Base-by-base conservation (phyloP, 805 yeast genomes). In the Wickerhamiella brachini region DNA sequence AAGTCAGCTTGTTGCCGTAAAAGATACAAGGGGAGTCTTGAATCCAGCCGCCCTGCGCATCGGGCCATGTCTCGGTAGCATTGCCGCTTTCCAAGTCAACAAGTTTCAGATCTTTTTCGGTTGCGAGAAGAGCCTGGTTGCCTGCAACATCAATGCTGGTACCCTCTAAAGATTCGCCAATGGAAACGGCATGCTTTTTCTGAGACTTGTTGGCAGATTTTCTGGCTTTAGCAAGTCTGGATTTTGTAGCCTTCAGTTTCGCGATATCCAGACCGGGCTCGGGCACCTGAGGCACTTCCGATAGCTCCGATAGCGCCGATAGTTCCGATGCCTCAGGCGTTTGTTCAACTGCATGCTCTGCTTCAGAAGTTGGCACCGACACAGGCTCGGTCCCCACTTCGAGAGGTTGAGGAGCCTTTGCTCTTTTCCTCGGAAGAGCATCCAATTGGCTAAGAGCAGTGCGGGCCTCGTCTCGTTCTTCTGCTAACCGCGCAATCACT, bases 401-500 rank as follows among this genome's bases (percentile, higher is more conserved):
- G n/a, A 4, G 13, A 5, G 38, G 13, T 31, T 31, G 20, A 5
- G 41, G 20, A 6, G 22, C 13, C 47, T 24, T 26, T 15, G 54
- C 12, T 26, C 22, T 21, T 42, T 44, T 23, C 18, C 34, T 38
- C 3, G 50, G 53, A n/a, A 47, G 21, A 7, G 49, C 45, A 26
- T 58, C 50, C 22, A 85, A 65, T 50, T 76, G 72, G 48, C 78
- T 76, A 50, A 88, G 68, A 1, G 88, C 87, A n/a, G 62, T 62
- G 54, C 74, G 73, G 1, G 89, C 83, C 45, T 80, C 85, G 54
- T 86, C 94, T 42, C 88, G 69, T 59, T 89, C 95, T 51, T 73
- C 72, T n/a, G 82, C 69, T 1, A 86, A 79, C 34, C 74, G 73
- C 0, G 94, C 80, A 0, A 90, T 94, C 1, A 89, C 95, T 51